Conservation (phyloP, 306 rosid species). For the Chamaecrista fasciculata region DNA sequence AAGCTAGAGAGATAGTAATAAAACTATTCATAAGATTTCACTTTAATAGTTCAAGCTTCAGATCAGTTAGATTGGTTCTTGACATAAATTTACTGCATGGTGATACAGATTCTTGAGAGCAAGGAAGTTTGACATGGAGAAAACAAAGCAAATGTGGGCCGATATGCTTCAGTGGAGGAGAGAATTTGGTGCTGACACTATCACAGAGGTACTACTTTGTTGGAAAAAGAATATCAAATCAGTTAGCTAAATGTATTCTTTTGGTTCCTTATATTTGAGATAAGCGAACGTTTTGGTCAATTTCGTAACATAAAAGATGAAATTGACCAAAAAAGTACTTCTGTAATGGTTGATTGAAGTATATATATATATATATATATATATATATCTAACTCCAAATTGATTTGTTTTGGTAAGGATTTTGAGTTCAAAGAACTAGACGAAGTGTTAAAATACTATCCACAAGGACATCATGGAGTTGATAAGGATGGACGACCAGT, state of each 20-base stretch:
- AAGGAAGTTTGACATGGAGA: constrained; percentile 81
- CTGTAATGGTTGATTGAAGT: no score
- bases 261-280: no score
- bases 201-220: constrained; percentile 67
- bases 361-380: no score
- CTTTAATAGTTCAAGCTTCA: not conserved
- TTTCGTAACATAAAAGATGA: no score
- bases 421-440: constrained; percentile 79
- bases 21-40: not conserved
- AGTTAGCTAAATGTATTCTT: not conserved
- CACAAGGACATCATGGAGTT: constrained; percentile 94
- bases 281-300: no score
- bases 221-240: not conserved
- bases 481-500: constrained; percentile 89
- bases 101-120: constrained; percentile 75
- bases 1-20: not conserved
- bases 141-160: constrained; percentile 93
- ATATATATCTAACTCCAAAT: not conserved
- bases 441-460: constrained; percentile 84
- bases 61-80: not conserved
- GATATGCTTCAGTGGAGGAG: constrained; percentile 95
- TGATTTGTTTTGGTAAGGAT: constrained; percentile 45
- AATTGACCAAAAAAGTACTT: no score
- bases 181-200: constrained; percentile 79
- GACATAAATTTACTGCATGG: not conserved